Conservation (phyloP, 345 rosid species). For the Raphanus raphanistrum region DNA sequence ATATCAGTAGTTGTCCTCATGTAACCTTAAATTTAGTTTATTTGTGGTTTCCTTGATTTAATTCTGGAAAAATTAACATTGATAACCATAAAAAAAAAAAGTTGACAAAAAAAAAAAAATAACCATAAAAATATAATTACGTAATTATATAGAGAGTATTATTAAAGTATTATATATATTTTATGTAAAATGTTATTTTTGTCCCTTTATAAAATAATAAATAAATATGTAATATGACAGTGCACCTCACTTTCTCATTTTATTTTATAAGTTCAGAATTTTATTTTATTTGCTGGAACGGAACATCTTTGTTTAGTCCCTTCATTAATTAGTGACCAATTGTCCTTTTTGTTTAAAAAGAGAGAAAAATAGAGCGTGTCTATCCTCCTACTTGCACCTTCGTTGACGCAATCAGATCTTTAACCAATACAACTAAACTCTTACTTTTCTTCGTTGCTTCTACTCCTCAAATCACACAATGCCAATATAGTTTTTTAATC, state of each 20-base stretch:
- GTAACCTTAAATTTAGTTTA: not conserved
- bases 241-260: not conserved
- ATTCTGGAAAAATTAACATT: too few species aligned
- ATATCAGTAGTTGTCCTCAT: not conserved
- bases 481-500: not conserved
- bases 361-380: not conserved
- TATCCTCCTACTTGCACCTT: not conserved
- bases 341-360: not conserved
- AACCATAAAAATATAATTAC: not conserved
- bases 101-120: too few species aligned
- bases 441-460: not conserved
- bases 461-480: not conserved
- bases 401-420: not conserved
- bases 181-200: too few species aligned
- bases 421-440: not conserved
- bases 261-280: not conserved
- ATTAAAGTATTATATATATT: too few species aligned
- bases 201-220: too few species aligned
- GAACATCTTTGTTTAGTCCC: not conserved
- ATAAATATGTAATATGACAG: not conserved
- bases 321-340: not conserved
- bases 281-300: not conserved
- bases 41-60: not conserved
- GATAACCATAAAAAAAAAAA: too few species aligned
- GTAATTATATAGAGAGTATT: not conserved